A percentile compares a stretch with the other conserved stretches of the same genome.
phyloP scores from a whole-genome alignment of 2,329 filamentous ascomycete species.

The Hypocrella siamensis region DNA sequence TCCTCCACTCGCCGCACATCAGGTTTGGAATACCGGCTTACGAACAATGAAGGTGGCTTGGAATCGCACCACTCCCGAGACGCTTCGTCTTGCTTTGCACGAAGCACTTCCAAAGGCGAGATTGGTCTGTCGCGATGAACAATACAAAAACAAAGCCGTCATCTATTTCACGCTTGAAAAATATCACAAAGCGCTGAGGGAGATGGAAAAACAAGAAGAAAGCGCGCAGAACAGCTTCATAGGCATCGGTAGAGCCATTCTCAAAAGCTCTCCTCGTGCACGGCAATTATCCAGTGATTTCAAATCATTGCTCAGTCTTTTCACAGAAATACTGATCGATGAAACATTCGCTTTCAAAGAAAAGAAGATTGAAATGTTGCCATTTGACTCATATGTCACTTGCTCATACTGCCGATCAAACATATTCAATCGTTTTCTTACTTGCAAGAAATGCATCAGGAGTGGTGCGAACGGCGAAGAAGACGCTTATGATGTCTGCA shows the following conservation, averaged over 20 bases:
- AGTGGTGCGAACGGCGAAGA: slow-evolving; percentile 50
- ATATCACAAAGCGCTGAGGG: slow-evolving; percentile 48
- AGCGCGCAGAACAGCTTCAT: slow-evolving; percentile 28
- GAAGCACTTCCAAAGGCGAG: slow-evolving; percentile 82
- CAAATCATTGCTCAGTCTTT: slow-evolving; percentile 62
- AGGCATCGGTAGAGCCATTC: slow-evolving; percentile 29
- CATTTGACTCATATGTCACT: slow-evolving; percentile 81
- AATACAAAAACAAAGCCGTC: slow-evolving; percentile 98
- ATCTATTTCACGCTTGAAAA: slow-evolving; percentile 75
- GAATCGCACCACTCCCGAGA: slow-evolving; percentile 91
- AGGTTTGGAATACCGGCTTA: slow-evolving; percentile 96
- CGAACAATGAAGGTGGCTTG: slow-evolving; percentile 95
- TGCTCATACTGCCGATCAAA: slow-evolving; percentile 94
- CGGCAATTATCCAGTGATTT: slow-evolving; percentile 73
- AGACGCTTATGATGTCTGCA: slow-evolving; percentile 88
- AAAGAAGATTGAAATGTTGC: slow-evolving; percentile 56
- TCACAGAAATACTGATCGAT: slow-evolving; percentile 62
- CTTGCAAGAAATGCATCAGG: slow-evolving; percentile 71
- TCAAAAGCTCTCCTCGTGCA: slow-evolving; percentile 28
- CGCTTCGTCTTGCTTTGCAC: slow-evolving; percentile 67
- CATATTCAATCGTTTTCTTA: slow-evolving; percentile 93
- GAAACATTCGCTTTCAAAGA: slow-evolving; percentile 71
- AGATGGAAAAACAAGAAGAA: slow-evolving; percentile 33
- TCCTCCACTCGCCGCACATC: slow-evolving; percentile 83
- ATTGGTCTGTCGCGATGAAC: slow-evolving; percentile 88